Percentiles rank a stretch among this genome's conserved stretches.
phyloP scores from a whole-genome alignment of 192 early-diverging fungal genomes.

The Funneliformis mosseae region DNA sequence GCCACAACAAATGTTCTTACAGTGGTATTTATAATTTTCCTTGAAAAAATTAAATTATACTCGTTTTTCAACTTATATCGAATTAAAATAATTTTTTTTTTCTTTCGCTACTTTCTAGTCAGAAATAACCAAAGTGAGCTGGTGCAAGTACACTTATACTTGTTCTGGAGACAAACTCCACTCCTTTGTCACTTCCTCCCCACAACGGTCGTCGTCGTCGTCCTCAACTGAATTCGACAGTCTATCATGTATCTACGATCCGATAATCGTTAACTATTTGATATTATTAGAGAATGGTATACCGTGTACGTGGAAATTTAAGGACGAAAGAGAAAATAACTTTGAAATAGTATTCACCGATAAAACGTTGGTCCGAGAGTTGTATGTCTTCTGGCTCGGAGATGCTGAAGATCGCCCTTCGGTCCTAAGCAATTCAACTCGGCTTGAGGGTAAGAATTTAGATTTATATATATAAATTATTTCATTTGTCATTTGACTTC shows the following conservation, averaged over 20 bases:
- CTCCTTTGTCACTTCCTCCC: conserved; percentile 15
- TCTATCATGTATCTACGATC: not conserved
- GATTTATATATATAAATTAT: not conserved
- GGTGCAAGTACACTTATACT: not conserved
- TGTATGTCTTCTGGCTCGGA: conserved; percentile 22
- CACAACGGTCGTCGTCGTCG: not conserved
- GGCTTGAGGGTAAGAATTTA: not conserved
- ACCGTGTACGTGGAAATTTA: conserved; percentile 22
- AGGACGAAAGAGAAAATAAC: not conserved
- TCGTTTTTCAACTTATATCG: not conserved
- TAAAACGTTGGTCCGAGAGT: not conserved
- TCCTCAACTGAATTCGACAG: not conserved
- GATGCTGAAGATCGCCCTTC: not conserved
- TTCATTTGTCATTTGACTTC: not conserved
- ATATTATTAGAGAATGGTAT: not conserved
- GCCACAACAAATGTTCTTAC: not conserved
- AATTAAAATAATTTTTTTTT: not conserved
- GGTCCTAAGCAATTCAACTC: not conserved
- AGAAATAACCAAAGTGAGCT: not conserved
- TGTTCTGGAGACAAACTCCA: conserved; percentile 2
- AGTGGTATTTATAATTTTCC: not conserved
- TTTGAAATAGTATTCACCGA: conserved; percentile 1
- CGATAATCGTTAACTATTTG: not conserved
- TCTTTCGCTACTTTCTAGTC: not conserved
- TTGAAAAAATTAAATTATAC: not conserved